Evolutionary conservation across 108 stramenopile genomes (phyloP), one percentile per base, ranked within the genome.

Genomic region (Cylindrotheca closterium): DNA sequence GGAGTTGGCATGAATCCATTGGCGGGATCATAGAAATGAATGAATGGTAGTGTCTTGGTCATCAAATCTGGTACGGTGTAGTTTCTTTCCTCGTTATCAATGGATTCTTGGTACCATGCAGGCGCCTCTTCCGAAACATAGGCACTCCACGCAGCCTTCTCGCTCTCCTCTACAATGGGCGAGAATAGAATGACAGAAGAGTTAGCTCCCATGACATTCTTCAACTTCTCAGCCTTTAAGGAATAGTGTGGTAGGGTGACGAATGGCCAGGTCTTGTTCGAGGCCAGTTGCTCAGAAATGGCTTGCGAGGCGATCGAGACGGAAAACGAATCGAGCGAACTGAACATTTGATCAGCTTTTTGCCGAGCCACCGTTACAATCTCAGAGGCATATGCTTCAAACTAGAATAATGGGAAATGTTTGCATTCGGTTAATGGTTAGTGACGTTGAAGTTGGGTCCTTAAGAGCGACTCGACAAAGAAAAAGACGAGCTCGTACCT

Each of bases 301-400:
- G 51, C 51, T 15, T 52, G 23, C 1, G 51, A 21, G 15, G 51
- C 4, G 25, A 52, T 52, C 1, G 24, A 25, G 15, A 25, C 51
- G 15, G 51, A 21, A 25, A 52, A 52, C 2, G 51, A 25, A 25
- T 52, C 51, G 15, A 52, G 21, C 23, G 51, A n/a, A 15, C 21
- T 25, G 4, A 52, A 52, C 24, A 25, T 15, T 25, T 21, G 23
- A 21, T 52, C 24, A n/a, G 25, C 51, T 21, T 52, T 52, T 52
- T 52, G 23, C 15, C 23, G 21, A 25, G 51, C 19, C 19, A 52
- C 51, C 1, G 25, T 15, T 1, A 25, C 24, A 52, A 52, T 52
- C 23, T 52, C 51, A 25, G 51, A 21, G 24, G 51, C 51, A 21
- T 52, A 21, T n/a, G 51, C 5, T 23, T 22, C 51, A 52, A 52